Conservation (phyloP, 441 rosid genomes). For the Cnidoscolus chayamansa region DNA sequence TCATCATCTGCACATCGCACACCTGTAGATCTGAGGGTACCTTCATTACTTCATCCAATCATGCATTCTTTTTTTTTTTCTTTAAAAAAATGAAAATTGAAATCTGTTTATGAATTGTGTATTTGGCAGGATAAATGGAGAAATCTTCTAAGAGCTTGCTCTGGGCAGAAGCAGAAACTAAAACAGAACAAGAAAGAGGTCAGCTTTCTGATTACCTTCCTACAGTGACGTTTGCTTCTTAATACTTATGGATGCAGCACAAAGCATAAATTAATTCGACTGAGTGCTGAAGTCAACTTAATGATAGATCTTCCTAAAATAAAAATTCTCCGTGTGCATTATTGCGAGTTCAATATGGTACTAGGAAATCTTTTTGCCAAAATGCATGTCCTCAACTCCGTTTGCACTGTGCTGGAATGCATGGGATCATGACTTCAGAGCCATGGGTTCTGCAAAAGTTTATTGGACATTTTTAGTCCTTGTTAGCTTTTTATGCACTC, state of each 20-base stretch:
- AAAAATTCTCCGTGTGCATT: neutral
- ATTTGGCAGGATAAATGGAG: slow-evolving; percentile 90
- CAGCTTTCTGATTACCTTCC: slow-evolving; percentile 25
- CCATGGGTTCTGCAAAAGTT: neutral
- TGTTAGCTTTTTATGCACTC: neutral
- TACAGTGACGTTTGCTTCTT: neutral
- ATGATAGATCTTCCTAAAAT: neutral
- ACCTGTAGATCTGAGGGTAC: slow-evolving; percentile 92
- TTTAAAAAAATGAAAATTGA: neutral
- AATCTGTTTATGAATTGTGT: slow-evolving; percentile 16
- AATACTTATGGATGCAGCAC: neutral
- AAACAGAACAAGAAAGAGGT: slow-evolving; percentile 54
- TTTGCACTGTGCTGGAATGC: neutral
- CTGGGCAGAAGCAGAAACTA: slow-evolving; percentile 27
- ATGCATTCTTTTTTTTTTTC: slow-evolving; percentile 17
- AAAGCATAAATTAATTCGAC: neutral
- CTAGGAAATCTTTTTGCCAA: neutral
- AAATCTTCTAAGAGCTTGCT: slow-evolving; percentile 77
- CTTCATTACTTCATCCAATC: slow-evolving; percentile 16
- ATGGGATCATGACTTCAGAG: neutral
- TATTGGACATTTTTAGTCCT: neutral
- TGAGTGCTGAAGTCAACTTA: neutral
- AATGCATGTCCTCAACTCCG: neutral
- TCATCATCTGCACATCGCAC: slow-evolving; percentile 69
- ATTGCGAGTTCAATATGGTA: neutral